phyloP scores from a whole-genome alignment of 208 protist species.

The Leishmania mexicana region DNA sequence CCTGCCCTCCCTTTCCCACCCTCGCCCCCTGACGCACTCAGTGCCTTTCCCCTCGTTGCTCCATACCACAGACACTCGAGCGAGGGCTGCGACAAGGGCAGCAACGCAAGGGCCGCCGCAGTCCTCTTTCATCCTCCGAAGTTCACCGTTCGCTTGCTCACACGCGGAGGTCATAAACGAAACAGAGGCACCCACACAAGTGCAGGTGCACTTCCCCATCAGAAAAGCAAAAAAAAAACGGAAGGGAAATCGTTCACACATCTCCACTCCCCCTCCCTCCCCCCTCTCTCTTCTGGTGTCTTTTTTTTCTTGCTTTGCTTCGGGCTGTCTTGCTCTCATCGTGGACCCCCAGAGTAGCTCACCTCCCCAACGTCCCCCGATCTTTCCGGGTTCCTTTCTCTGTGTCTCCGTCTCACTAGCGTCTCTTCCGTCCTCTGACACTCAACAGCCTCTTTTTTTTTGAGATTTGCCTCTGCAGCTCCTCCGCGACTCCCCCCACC shows the following conservation, averaged over 20 bases:
- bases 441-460: background rate
- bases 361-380: background rate
- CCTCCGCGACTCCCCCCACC: background rate
- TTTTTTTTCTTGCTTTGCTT: background rate
- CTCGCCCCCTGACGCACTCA: background rate
- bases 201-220: background rate
- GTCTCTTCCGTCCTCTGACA: background rate
- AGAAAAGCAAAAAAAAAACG: background rate
- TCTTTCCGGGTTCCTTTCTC: conserved; percentile 1
- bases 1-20: background rate
- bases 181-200: background rate
- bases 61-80: background rate
- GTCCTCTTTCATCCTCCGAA: background rate
- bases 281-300: background rate
- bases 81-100: background rate
- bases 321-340: too few species aligned
- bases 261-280: too few species aligned
- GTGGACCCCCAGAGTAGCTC: too few species aligned
- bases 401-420: background rate
- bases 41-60: background rate
- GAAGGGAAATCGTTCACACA: background rate
- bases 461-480: background rate
- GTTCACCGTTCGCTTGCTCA: background rate
- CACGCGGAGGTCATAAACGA: background rate
- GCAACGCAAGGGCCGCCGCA: background rate